A percentile compares a stretch with the other conserved stretches of the same genome.
Conservation (phyloP, 2,329 filamentous ascomycete species). For the Akanthomyces muscarius region DNA sequence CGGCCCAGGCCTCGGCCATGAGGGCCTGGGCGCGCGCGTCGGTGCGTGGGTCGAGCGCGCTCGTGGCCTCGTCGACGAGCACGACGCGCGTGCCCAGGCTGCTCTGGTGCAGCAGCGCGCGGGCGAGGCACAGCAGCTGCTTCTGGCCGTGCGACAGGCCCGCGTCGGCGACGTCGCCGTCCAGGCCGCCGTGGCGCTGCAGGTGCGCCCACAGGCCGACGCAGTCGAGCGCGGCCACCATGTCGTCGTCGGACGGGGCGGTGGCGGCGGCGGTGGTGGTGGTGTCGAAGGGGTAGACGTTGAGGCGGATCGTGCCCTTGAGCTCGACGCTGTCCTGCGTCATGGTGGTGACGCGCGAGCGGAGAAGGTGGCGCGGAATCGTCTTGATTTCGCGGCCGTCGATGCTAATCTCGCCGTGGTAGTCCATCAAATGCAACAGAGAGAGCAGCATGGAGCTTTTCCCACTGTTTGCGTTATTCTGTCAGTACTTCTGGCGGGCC, state of each 20-base stretch:
- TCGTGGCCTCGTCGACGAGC: no score
- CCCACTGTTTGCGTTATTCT: slow-evolving; percentile 16
- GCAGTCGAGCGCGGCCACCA: slow-evolving; percentile 5
- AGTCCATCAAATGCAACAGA: slow-evolving; percentile 12
- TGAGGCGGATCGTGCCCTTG: slow-evolving; percentile 17
- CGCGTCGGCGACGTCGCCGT: slow-evolving; percentile 5
- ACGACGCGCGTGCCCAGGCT: background rate
- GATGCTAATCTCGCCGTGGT: slow-evolving; percentile 24
- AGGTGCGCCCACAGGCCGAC: slow-evolving; percentile 18
- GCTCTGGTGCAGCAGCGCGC: slow-evolving; percentile 19
- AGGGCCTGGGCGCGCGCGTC: no score
- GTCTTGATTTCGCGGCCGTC: slow-evolving; percentile 27
- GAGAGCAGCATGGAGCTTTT: slow-evolving; percentile 22
- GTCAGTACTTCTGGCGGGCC: no score
- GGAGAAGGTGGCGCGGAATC: slow-evolving; percentile 23
- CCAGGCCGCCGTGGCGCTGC: slow-evolving; percentile 15
- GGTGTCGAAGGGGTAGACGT: background rate
- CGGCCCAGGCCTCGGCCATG: no score
- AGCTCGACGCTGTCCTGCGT: slow-evolving; percentile 27
- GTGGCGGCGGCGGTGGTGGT: no score
- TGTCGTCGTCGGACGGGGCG: background rate
- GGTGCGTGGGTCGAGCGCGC: no score
- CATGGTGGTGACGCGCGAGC: slow-evolving; percentile 29
- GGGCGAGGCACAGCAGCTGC: slow-evolving; percentile 22
- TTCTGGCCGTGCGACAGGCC: slow-evolving; percentile 20